Evolutionary conservation across 2,329 filamentous ascomycete genomes (phyloP), one percentile per base, ranked within the genome.

Genomic region (Malbranchea cinnamomea): DNA sequence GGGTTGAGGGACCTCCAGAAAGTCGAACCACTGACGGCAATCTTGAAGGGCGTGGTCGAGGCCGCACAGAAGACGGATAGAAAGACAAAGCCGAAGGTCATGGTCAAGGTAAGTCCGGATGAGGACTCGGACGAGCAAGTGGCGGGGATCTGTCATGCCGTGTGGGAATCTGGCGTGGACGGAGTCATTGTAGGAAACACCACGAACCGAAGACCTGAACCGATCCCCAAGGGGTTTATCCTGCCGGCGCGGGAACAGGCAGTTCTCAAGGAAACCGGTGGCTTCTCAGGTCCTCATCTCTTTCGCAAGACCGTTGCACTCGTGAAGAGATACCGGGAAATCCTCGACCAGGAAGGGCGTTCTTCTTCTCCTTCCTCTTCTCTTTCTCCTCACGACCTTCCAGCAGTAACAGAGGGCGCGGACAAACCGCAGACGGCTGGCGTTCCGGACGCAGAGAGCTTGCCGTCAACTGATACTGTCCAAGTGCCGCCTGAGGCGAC

Each of bases 51-150:
- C 1, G 87, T 95, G 0, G 87, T 95, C 2, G 64, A 71, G 10
- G 80, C 87, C 32, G 84, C 84, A 1, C 62, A 69, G 41, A 62
- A 63, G 38, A 68, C 78, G 8, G 65, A 78, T 16, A 67, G 85
- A 41, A 78, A 71, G 50, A 71, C 66, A 1, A 80, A 77, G 47
- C 82, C 81, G 1, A 73, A 65, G 34, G 82, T 98, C 34, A 93
- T 98, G 82, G 89, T 98, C 46, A 98, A 98, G 62, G 87, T 98
- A 12, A 92, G 82, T 35, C 89, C 89, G 0, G 89, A 98, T 44
- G 89, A 95, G 57, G 83, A 94, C 50, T 73, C 78, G 12, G 74
- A 84, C 30, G 63, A 74, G 33, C 84, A 98, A 51, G 71, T 98
- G 37, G 68, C 76, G 23, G 89, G 85, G 6, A 92, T 98, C 33